phyloP scores from a whole-genome alignment of 2,329 filamentous ascomycete species.

The Dryadomyces sulphureus region DNA sequence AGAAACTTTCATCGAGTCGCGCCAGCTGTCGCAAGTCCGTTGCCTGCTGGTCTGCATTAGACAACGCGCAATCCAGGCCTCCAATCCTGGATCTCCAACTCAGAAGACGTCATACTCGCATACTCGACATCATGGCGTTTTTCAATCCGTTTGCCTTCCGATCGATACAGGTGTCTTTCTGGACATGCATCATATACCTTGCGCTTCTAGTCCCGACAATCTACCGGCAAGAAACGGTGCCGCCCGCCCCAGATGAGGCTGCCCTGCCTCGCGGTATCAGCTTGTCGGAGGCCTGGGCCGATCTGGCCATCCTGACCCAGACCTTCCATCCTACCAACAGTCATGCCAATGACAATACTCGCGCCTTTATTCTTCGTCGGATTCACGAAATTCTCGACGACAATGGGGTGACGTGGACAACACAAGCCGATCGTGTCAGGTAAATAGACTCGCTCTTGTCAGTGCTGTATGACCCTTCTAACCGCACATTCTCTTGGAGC shows the following conservation, averaged over 20 bases:
- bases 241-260: constrained; percentile 41
- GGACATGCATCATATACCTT: constrained; percentile 62
- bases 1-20: no score
- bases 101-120: neutral
- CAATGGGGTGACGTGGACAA: constrained; percentile 37
- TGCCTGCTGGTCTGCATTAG: no score
- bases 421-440: constrained; percentile 16
- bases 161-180: constrained; percentile 66
- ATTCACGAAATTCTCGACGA: constrained; percentile 53
- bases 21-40: no score
- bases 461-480: neutral
- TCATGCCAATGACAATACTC: constrained; percentile 64
- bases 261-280: constrained; percentile 50
- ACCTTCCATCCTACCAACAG: constrained; percentile 84
- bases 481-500: no score
- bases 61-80: neutral
- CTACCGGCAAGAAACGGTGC: constrained; percentile 62
- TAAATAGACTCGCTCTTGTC: no score
- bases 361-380: constrained; percentile 58
- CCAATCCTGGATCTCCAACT: neutral
- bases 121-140: no score
- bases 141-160: constrained; percentile 58
- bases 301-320: constrained; percentile 61
- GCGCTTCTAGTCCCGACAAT: constrained; percentile 60
- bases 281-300: constrained; percentile 72